Conservation (phyloP, 106 monocot species). For the Acorus gramineus region DNA sequence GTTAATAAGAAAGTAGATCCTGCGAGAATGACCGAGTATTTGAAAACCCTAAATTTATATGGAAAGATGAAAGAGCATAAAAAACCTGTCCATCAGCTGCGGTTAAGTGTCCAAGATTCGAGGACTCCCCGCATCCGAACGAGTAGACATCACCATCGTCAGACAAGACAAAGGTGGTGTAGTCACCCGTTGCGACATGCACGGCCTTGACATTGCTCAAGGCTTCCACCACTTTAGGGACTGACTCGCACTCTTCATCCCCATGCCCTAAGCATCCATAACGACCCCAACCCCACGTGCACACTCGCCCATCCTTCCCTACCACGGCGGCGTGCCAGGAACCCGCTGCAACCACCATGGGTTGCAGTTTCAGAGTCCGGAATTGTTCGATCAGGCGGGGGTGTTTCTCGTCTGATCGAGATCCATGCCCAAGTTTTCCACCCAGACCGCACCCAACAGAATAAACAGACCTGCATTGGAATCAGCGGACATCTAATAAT, state of each 20-base stretch:
- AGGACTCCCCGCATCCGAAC: constrained; percentile 89
- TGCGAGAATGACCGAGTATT: too few species aligned
- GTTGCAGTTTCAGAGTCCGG: constrained; percentile 63
- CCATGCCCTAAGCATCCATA: constrained; percentile 98
- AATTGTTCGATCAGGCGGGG: constrained; percentile 78
- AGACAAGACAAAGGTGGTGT: constrained; percentile 87
- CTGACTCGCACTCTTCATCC: constrained; percentile 77
- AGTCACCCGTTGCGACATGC: constrained; percentile 90
- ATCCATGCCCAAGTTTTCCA: constrained; percentile 94
- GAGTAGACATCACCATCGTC: constrained; percentile 86
- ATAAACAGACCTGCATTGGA: constrained; percentile 76
- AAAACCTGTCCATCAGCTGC: constrained; percentile 42
- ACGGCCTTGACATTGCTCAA: constrained; percentile 70
- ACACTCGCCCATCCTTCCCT: constrained; percentile 81
- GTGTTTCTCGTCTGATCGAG: constrained; percentile 73
- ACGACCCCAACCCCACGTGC: constrained; percentile 98
- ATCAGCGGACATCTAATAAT: neutral
- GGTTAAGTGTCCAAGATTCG: constrained; percentile 70
- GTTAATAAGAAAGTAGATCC: too few species aligned
- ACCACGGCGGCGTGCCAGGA: constrained; percentile 98
- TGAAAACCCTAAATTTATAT: too few species aligned
- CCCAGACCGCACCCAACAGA: constrained; percentile 97
- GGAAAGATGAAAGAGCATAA: too few species aligned
- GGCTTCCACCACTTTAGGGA: constrained; percentile 75
- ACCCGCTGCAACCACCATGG: constrained; percentile 83